These are phyloP conservation scores for Kazachstania martiniae DNA, from an alignment of 805 yeast genomes.

Conservation along the genomic window DNA sequence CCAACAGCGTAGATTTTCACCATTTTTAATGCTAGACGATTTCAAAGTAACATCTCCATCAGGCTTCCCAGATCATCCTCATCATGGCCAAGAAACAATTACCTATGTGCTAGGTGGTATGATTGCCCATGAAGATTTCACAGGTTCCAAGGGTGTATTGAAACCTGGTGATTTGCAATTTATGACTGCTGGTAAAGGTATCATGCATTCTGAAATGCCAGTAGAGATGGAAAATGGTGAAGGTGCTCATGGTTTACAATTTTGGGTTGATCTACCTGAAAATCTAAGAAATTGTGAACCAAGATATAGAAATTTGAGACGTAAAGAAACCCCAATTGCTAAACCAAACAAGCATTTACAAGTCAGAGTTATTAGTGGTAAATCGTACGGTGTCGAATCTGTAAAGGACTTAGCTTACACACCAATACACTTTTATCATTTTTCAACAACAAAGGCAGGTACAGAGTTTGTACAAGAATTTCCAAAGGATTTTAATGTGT, in stretches of 20 bases:
- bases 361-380: constrained; percentile 57
- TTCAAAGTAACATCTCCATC: constrained; percentile 50
- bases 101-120: constrained; percentile 54
- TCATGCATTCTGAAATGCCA: constrained; percentile 82
- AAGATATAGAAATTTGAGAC: constrained; percentile 63
- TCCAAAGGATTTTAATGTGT: constrained; percentile 52
- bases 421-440: constrained; percentile 65
- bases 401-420: constrained; percentile 67
- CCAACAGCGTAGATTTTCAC: constrained; percentile 63
- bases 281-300: constrained; percentile 52
- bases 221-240: constrained; percentile 38
- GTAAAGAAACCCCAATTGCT: constrained; percentile 58
- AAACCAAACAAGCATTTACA: constrained; percentile 55
- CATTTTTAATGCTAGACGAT: constrained; percentile 75
- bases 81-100: constrained; percentile 69
- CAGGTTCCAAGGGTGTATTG: constrained; percentile 68
- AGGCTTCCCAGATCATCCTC: constrained; percentile 79
- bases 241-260: constrained; percentile 58
- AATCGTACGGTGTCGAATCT: constrained; percentile 62
- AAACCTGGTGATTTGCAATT: constrained; percentile 78
- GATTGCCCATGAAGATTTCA: constrained; percentile 74
- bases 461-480: constrained; percentile 42
- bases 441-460: constrained; percentile 53
- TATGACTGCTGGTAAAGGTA: constrained; percentile 86
- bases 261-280: constrained; percentile 77